A percentile compares a stretch with the other conserved stretches of the same genome.
Evolutionary conservation across 2,329 filamentous ascomycete genomes (phyloP).

Genomic region (Mollisia scopiformis): DNA sequence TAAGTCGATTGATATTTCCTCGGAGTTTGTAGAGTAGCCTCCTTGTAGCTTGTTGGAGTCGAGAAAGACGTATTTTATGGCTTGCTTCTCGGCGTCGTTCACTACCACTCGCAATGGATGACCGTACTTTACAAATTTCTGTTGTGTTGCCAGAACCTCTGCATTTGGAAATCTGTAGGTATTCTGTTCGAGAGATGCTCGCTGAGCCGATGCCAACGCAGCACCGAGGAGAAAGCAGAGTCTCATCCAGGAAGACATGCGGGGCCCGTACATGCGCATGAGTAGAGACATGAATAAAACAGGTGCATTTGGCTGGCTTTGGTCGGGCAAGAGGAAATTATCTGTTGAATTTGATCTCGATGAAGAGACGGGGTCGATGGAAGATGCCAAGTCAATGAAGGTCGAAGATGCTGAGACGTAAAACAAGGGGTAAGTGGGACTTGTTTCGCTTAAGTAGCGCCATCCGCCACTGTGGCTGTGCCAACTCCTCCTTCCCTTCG

Average conservation of each 20-base stretch:
- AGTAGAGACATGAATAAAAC: background rate
- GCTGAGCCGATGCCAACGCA: conserved; percentile 1
- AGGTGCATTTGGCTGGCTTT: background rate
- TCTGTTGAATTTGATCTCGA: background rate
- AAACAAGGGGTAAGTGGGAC: background rate
- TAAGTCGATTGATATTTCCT: background rate
- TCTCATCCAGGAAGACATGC: background rate
- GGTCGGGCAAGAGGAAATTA: background rate
- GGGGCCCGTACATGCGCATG: background rate
- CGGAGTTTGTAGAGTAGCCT: background rate
- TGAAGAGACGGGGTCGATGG: background rate
- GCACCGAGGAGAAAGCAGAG: background rate
- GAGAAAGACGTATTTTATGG: conserved; percentile 5
- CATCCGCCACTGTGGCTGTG: too few species aligned
- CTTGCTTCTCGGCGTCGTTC: background rate
- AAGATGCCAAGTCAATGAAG: background rate
- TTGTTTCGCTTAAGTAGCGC: too few species aligned
- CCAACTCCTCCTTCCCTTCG: too few species aligned
- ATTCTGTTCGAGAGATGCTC: background rate
- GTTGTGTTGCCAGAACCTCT: background rate
- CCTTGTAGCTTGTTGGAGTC: background rate
- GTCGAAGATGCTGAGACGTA: background rate
- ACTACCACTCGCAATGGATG: background rate
- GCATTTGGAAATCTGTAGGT: conserved; percentile 2
- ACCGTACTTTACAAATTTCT: background rate